Evolutionary conservation across 1,284 basidiomycete genomes (phyloP).

Genomic region (Erythrobasidium hasegawianum): DNA sequence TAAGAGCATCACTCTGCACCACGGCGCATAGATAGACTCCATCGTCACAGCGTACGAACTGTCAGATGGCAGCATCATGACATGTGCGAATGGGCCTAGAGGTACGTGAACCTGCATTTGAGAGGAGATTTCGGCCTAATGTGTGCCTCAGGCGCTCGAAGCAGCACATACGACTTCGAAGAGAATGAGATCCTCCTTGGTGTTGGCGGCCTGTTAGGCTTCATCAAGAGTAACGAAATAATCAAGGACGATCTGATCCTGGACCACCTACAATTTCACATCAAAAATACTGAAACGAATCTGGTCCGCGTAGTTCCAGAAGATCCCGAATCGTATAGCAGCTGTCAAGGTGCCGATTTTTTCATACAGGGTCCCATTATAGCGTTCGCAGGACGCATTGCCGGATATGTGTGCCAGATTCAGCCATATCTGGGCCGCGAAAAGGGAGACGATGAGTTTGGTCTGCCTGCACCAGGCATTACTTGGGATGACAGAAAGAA

Average conservation of each 20-base stretch:
- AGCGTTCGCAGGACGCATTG: constrained; percentile 18
- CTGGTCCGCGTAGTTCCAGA: constrained; percentile 26
- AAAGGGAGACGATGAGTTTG: constrained; percentile 17
- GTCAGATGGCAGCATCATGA: constrained; percentile 19
- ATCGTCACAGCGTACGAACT: constrained; percentile 14
- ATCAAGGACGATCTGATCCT: constrained; percentile 23
- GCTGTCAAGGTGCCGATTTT: constrained; percentile 29
- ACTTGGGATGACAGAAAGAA: constrained; percentile 20
- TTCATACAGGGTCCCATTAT: constrained; percentile 30
- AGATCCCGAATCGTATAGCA: constrained; percentile 21
- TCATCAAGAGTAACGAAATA: constrained; percentile 29
- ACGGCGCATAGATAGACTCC: constrained; percentile 28
- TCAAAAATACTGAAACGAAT: constrained; percentile 20
- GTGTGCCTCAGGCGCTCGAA: constrained; percentile 2
- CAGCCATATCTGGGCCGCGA: constrained; percentile 20
- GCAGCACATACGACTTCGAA: constrained; percentile 9
- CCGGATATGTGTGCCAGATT: constrained; percentile 26
- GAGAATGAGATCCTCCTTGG: constrained; percentile 17
- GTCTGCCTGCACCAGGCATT: constrained; percentile 19
- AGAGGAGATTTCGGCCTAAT: background rate
- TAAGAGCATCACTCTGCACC: constrained; percentile 21
- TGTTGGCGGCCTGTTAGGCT: constrained; percentile 19
- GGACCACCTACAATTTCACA: constrained; percentile 27
- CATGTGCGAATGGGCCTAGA: constrained; percentile 18
- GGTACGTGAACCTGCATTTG: background rate